A percentile compares a stretch with the other conserved stretches of the same genome.
phyloP scores from a whole-genome alignment of 2,329 filamentous ascomycete genomes.

The Tolypocladium nubicola region DNA sequence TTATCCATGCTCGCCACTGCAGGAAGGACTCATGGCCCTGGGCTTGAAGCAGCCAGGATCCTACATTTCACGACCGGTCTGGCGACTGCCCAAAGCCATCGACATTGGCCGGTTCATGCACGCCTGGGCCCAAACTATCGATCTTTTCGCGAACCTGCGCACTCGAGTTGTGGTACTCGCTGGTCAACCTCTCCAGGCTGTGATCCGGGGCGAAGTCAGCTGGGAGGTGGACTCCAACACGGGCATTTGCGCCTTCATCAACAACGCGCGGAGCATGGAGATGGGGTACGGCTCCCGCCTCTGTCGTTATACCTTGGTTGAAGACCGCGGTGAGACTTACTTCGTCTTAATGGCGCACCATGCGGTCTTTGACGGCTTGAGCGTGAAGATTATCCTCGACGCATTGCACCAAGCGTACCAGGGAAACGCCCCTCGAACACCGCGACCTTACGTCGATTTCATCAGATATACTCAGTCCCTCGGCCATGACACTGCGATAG shows the following conservation, averaged over 20 bases:
- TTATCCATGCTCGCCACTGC: not conserved
- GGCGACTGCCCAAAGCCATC: not conserved
- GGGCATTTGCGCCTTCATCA: not conserved
- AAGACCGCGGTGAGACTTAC: not conserved
- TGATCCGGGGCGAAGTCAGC: not conserved
- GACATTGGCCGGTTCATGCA: not conserved
- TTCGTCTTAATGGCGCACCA: slow-evolving; percentile 16
- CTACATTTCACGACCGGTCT: not conserved
- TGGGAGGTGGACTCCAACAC: not conserved
- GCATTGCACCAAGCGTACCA: slow-evolving; percentile 2
- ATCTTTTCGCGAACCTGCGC: not conserved
- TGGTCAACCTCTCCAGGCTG: not conserved
- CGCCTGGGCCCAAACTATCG: not conserved
- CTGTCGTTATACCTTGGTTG: not conserved
- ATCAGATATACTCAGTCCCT: not conserved
- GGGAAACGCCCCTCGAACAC: not conserved
- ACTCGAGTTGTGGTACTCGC: not conserved
- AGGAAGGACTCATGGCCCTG: not conserved
- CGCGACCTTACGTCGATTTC: slow-evolving; percentile 1
- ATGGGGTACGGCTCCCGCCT: not conserved
- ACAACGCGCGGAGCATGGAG: not conserved
- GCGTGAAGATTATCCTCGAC: slow-evolving; percentile 4
- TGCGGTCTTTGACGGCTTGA: slow-evolving; percentile 16
- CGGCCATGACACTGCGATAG: not conserved
- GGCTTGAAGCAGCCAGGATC: not conserved